These are phyloP conservation scores for Nakaseomyces glabratus DNA, from an alignment of 1,139 yeast species.

Conservation along the genomic window DNA sequence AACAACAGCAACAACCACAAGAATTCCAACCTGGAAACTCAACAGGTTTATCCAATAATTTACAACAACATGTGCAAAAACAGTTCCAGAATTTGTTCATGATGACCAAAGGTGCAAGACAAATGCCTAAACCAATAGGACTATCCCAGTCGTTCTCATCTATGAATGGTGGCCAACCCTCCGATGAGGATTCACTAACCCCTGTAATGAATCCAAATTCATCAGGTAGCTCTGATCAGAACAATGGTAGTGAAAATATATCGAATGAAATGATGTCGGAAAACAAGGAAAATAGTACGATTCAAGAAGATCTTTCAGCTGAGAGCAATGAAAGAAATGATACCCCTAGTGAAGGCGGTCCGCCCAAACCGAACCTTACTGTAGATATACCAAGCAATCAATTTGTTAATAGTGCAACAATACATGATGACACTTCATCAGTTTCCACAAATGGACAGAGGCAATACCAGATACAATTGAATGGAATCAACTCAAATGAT, in stretches of 20 bases:
- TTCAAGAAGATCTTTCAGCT: no score
- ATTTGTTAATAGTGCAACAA: constrained; percentile 8
- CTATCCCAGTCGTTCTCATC: no score
- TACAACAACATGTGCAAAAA: constrained; percentile 22
- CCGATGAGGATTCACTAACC: no score
- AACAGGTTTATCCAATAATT: not conserved
- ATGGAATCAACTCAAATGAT: constrained; percentile 4
- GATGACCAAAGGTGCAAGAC: constrained; percentile 9
- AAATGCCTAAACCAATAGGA: no score
- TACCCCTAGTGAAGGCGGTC: not conserved
- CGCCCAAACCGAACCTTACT: constrained; percentile 12
- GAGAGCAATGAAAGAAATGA: no score
- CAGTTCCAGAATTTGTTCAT: constrained; percentile 21
- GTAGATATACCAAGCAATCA: constrained; percentile 17
- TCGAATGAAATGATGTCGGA: no score
- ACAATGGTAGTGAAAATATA: no score
- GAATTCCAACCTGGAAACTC: no score
- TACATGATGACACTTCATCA: constrained; percentile 11
- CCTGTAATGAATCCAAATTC: no score
- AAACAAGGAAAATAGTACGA: no score
- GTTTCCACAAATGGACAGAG: constrained; percentile 10
- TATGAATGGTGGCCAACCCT: no score
- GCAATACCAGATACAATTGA: constrained; percentile 8
- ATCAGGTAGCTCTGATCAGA: no score
- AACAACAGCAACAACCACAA: not conserved